Base-by-base conservation (phyloP, 306 rosid species). In the Prunus mira region DNA sequence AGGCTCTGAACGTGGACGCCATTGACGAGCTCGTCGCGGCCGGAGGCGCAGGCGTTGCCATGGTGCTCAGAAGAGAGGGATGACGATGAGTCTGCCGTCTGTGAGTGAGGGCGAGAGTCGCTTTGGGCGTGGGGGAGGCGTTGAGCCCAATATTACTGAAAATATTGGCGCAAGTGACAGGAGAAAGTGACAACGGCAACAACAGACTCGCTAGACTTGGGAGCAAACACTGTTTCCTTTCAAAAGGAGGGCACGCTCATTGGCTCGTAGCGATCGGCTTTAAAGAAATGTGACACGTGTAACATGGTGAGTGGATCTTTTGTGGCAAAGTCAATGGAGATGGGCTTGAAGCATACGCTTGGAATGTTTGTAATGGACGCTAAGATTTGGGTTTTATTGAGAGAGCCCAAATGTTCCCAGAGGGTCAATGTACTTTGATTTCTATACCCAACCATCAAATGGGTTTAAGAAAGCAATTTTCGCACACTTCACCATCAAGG, bases 1-100 rank as follows among this genome's bases (percentile, higher is more conserved):
- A 95, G 34, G 97, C 92, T 87, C 77, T 92, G 79, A 90, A 38
- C 50, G 63, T 58, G 49, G 93, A 90, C 74, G 85, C 82, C 87
- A 71, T 43, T 38, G 93, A 86, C 51, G 73, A 67, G 25, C 70
- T 55, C 73, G 66, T 19, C 73, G 79, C 43, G 51, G 78, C 64
- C 24, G 12, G 87, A 67, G 81, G 80, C 81, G 32, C 66, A 15
- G 67, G 65, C 80, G 76, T 86, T 80, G 76, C n/a, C 92, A 89
- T 87, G 80, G 24, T 45, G 74, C 20, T 49, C 78, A 49, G 12
- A 72, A 50, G 75, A 69, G 52, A 46, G 56, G 2, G 24, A 54
- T 32, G 67, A 63, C 46, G 46, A 30, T 0, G 46, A 63, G 65
- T 12, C 41, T 14, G 65, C 65, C n/a, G 38, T 25, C 38, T 6